Evolutionary conservation across 208 protist species (phyloP).

Genomic region (Leishmania gerbilli): DNA sequence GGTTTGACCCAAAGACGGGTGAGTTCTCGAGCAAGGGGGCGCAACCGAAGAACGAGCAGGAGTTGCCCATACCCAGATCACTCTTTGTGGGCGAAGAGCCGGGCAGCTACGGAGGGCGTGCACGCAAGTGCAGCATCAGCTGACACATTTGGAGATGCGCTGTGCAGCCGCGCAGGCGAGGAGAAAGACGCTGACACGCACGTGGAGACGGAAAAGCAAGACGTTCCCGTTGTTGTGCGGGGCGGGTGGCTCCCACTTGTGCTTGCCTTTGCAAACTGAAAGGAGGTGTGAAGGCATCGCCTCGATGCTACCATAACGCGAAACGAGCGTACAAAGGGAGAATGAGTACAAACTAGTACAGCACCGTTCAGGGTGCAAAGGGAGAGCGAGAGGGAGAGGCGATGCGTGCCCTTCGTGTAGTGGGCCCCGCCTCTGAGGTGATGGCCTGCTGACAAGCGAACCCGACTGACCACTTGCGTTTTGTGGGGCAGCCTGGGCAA

Average conservation of each 20-base stretch:
- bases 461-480: background rate
- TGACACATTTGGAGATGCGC: background rate
- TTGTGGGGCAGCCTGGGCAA: background rate
- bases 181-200: background rate
- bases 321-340: background rate
- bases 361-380: background rate
- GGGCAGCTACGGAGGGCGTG: constrained; percentile 36
- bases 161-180: background rate
- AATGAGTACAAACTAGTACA: background rate
- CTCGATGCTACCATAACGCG: background rate
- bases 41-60: constrained; percentile 16
- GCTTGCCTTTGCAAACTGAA: background rate
- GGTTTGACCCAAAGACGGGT: constrained; percentile 70
- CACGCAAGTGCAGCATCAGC: constrained; percentile 21
- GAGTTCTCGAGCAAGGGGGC: constrained; percentile 24
- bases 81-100: constrained; percentile 56
- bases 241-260: background rate
- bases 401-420: background rate
- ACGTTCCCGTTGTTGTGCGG: background rate
- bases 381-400: background rate
- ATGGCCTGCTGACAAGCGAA: background rate
- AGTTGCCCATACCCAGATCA: constrained; percentile 28
- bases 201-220: background rate
- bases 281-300: background rate
- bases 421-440: background rate